Conservation (phyloP, 208 protist species). For the Hexamita inflata region DNA sequence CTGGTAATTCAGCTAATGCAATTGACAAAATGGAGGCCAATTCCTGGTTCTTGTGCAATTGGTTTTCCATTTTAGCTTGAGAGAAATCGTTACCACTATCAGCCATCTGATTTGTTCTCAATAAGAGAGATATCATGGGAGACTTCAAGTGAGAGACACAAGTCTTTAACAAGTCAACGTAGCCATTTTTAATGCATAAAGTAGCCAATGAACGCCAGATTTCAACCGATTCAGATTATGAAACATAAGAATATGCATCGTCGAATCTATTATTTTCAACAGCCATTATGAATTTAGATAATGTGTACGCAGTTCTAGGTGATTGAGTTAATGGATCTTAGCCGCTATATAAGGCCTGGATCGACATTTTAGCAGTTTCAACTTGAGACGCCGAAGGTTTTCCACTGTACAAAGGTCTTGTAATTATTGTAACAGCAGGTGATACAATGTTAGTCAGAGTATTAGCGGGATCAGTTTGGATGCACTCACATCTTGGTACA, state of each 20-base stretch:
- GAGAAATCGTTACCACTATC: not conserved
- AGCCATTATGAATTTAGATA: constrained; percentile 3
- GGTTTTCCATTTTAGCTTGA: not conserved
- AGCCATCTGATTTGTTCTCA: not conserved
- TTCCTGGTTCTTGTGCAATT: not conserved
- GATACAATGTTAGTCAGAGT: too few species aligned
- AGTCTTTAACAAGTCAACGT: constrained; percentile 17
- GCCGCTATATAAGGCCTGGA: too few species aligned
- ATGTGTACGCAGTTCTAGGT: not conserved
- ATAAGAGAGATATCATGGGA: not conserved
- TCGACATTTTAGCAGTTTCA: too few species aligned
- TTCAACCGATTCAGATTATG: not conserved
- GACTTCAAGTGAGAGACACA: not conserved
- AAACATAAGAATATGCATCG: not conserved
- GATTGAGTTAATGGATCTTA: too few species aligned
- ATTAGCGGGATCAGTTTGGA: too few species aligned
- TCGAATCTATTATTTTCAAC: not conserved
- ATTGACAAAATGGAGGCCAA: not conserved
- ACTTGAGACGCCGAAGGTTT: too few species aligned
- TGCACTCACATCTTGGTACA: too few species aligned
- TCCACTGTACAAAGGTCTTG: too few species aligned
- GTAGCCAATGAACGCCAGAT: constrained; percentile 20
- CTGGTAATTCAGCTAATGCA: not conserved
- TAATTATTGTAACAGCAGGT: too few species aligned
- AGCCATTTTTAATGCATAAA: constrained; percentile 21